Percentiles rank a stretch among this genome's conserved stretches.
phyloP scores from a whole-genome alignment of 805 yeast genomes.

The Wickerhamomyces subpelliculosus region DNA sequence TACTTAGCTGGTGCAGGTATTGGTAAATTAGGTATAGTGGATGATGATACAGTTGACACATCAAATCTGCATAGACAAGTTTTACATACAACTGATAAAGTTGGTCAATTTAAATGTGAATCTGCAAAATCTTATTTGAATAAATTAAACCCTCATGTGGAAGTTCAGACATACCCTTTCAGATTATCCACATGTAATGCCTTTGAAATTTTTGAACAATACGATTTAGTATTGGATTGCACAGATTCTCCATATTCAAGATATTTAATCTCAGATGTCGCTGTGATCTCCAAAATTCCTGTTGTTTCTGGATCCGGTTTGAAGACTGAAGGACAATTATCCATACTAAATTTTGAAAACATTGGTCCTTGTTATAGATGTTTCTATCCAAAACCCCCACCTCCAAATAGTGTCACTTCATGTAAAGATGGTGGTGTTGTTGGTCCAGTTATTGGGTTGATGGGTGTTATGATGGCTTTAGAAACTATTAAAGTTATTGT shows the following conservation, averaged over 20 bases:
- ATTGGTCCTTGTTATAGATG: conserved; percentile 93
- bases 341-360: conserved; percentile 59
- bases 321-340: conserved; percentile 84
- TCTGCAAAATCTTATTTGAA: conserved; percentile 58
- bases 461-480: conserved; percentile 84
- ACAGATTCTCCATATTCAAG: conserved; percentile 90
- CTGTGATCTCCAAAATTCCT: conserved; percentile 61
- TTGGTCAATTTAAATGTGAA: conserved; percentile 69
- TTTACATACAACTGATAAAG: conserved; percentile 58
- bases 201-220: conserved; percentile 49
- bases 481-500: conserved; percentile 76
- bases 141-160: conserved; percentile 63
- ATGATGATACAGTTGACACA: conserved; percentile 74
- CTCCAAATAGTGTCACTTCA: conserved; percentile 71
- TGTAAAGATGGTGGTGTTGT: conserved; percentile 93
- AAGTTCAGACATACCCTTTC: conserved; percentile 42
- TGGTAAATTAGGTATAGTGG: conserved; percentile 80
- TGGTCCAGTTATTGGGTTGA: conserved; percentile 93
- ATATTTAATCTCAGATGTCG: conserved; percentile 79
- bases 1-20: conserved; percentile 87
- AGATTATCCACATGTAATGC: conserved; percentile 52
- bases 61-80: conserved; percentile 90
- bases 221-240: conserved; percentile 83
- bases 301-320: conserved; percentile 90
- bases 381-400: conserved; percentile 85